Percentiles rank a stretch among this genome's conserved stretches.
Conservation (phyloP, 2,329 filamentous ascomycete species). For the Beauveria rudraprayagi region DNA sequence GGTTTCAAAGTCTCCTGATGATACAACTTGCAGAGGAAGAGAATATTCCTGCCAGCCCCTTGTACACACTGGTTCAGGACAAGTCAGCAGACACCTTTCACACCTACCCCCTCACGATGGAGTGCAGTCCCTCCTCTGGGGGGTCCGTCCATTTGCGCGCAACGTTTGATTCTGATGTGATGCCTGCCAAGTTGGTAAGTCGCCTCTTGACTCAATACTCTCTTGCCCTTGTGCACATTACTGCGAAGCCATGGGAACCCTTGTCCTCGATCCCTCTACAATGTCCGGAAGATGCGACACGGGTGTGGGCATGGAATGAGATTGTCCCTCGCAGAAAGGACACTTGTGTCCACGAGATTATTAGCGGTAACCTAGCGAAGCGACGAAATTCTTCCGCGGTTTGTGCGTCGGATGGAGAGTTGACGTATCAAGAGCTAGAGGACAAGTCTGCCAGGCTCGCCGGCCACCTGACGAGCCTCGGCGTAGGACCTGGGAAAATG, state of each 20-base stretch:
- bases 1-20: constrained; percentile 31
- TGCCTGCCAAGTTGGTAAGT: background rate
- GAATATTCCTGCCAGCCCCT: background rate
- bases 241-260: background rate
- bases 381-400: constrained; percentile 24
- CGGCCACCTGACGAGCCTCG: background rate
- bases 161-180: background rate
- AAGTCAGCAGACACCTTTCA: background rate
- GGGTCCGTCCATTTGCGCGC: background rate
- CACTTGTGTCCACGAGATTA: background rate
- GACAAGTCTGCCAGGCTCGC: background rate
- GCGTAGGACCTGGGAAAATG: constrained; percentile 21
- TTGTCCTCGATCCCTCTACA: background rate
- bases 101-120: background rate
- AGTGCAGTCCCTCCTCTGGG: background rate
- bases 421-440: constrained; percentile 27
- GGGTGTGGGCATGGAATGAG: background rate
- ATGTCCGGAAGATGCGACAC: background rate
- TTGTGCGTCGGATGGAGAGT: constrained; percentile 36
- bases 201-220: background rate
- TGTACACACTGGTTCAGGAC: background rate
- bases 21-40: background rate
- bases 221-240: background rate
- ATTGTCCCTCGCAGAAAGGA: background rate
- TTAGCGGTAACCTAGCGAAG: background rate